Evolutionary conservation across 2,329 filamentous ascomycete species (phyloP), one percentile per base, ranked within the genome.

Genomic region (Exophiala sp.): DNA sequence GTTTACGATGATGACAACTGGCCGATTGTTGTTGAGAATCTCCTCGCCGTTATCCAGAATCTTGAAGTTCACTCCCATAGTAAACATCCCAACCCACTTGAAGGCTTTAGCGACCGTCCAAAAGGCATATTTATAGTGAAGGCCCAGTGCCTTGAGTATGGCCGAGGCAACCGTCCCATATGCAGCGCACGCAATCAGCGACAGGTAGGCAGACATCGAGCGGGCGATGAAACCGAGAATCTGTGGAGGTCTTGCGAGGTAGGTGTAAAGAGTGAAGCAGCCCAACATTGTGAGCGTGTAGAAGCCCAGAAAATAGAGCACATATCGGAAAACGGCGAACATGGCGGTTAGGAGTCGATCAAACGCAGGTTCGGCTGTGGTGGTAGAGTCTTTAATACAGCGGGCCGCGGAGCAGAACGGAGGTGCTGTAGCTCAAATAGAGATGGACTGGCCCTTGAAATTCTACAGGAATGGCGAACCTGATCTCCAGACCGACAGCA

Each of bases 1-100:
- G 70, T 97, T 97, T 34, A 86, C 86, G 60, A 98, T 77, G 64
- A 98, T 90, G 50, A 98, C 86, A 50, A 88, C 90, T 1, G 93
- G 93, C 44, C 91, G 80, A 22, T 74, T 75, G 8, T 75, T 82
- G 40, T 72, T 71, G 51, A 90, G 79, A 60, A 82, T 66, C 58
- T 82, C 69, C 52, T 81, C 63, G 10, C 90, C 88, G 38, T 84
- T 77, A 43, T 95, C 70, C 24, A 53, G 21, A 55, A 76, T 69
- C 34, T 79, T 75, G 65, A 97, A 96, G 52, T 75, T 78, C 42
- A 96, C 77, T 53, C 91, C 91, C 1, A 88, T 89, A 41, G 80
- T 78, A 39, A 78, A 68, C 60, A 76, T 76, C 85, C 95, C 94
- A 59, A 79, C 66, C 71, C 80, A 86, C 68, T 90, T 86, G 77